phyloP scores from a whole-genome alignment of 331 rosid species.

The Acacia pycnantha region DNA sequence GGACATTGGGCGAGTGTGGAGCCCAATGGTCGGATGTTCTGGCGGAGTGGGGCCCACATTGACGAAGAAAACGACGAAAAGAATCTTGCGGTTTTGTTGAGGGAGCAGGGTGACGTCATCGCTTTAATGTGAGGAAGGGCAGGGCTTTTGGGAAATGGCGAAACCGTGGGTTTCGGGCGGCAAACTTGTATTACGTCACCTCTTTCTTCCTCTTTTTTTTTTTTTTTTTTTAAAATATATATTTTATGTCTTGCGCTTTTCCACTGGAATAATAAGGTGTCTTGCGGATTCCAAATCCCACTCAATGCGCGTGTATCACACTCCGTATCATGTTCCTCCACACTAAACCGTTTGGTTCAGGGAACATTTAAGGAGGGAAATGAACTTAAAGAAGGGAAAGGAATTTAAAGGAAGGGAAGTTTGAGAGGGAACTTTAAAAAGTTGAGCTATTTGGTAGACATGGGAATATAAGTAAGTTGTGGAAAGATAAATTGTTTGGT shows the following conservation, averaged over 20 bases:
- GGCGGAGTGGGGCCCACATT: background rate
- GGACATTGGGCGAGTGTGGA: background rate
- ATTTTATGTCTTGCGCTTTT: background rate
- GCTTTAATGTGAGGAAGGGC: background rate
- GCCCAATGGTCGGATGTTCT: constrained; percentile 1
- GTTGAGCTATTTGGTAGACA: too few species aligned
- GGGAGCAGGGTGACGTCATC: constrained; percentile 25
- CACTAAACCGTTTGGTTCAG: too few species aligned
- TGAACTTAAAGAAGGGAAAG: too few species aligned
- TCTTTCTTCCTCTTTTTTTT: background rate
- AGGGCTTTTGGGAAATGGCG: constrained; percentile 36
- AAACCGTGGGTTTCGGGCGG: constrained; percentile 42
- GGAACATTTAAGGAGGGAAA: too few species aligned
- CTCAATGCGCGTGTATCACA: background rate
- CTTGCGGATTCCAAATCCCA: background rate
- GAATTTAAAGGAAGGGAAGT: too few species aligned
- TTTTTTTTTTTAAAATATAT: background rate
- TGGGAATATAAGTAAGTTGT: too few species aligned
- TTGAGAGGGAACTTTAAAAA: too few species aligned
- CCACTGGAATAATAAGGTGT: background rate
- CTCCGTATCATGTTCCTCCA: background rate
- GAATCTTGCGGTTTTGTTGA: constrained; percentile 9
- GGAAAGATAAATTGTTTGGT: too few species aligned
- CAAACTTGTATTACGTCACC: background rate
- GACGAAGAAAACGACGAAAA: constrained; percentile 49